Evolutionary conservation across 306 rosid species (phyloP).

Genomic region (Alnus rubra): DNA sequence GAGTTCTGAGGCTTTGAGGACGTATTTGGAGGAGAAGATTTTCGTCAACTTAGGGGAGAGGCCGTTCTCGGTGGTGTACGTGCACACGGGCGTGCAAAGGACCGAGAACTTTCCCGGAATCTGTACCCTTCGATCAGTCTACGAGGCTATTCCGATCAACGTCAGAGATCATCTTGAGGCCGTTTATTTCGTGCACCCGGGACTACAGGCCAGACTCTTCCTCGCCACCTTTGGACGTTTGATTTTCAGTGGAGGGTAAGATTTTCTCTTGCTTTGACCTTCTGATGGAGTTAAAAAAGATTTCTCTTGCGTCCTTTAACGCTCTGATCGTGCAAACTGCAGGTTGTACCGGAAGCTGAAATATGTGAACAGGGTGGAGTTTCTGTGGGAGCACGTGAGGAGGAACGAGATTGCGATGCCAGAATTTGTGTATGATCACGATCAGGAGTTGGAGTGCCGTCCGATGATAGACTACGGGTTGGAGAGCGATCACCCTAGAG

Average conservation of each 20-base stretch:
- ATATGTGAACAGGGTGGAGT: conserved; percentile 36
- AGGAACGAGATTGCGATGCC: conserved; percentile 43
- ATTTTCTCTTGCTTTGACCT: not conserved
- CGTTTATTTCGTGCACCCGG: conserved; percentile 40
- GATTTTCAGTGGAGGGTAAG: conserved; percentile 36
- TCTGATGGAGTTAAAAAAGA: not conserved
- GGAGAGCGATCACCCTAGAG: conserved; percentile 40
- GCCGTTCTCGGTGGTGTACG: conserved; percentile 40
- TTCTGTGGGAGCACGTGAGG: conserved; percentile 40
- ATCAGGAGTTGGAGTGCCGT: conserved; percentile 36
- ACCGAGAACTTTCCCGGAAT: conserved; percentile 37
- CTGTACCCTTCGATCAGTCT: conserved; percentile 30
- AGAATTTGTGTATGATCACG: conserved; percentile 29
- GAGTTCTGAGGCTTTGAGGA: conserved; percentile 33
- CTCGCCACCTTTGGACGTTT: conserved; percentile 45
- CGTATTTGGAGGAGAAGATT: conserved; percentile 30
- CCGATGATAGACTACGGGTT: conserved; percentile 39
- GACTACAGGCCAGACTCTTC: conserved; percentile 36
- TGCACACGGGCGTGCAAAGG: conserved; percentile 35
- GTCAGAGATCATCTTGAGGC: conserved; percentile 28
- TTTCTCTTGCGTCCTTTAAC: not conserved
- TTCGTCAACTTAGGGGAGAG: conserved; percentile 24
- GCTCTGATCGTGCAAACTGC: conserved; percentile 6
- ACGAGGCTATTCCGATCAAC: conserved; percentile 29
- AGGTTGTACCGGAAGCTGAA: conserved; percentile 38